Base-by-base conservation (phyloP, 495 filamentous ascomycete species). In the Copromyces sp. region DNA sequence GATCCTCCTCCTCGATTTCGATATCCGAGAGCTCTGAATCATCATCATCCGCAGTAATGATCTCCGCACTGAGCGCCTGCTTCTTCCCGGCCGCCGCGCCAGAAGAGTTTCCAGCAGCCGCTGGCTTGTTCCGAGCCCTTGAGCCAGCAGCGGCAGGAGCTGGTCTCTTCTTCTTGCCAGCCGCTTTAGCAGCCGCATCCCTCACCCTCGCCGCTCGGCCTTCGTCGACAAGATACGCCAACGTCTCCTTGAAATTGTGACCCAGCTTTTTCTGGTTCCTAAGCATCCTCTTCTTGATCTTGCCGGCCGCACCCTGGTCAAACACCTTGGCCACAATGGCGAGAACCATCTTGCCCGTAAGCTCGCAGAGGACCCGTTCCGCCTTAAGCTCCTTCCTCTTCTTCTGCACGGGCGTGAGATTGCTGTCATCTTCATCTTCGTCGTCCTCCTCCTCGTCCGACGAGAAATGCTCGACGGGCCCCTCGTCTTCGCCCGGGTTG, bases 291-390 rank as follows among this genome's bases (percentile, higher is more conserved):
- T 87, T 86, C 69, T 86, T 84, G 32, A 94, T 84, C 72, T 87
- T 85, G 1, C 90, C 90, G 17, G 86, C 86, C 39, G 86, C 79
- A 61, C 53, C 24, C 17, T 85, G 82, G 73, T 97, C 93, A 61
- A 97, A 79, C 20, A 92, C 87, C 45, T 89, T 88, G 9, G 89
- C 93, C 6, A 92, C 84, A 35, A 96, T 88, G 1, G 90, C 90
- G 32, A 96, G 84, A 9, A 97, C 92, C 41, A 95, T 86, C 75
- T 94, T 94, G 45, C 91, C 90, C 6, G 94, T 89, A 3, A 97
- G 84, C 75, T 93, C 91, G 81, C 95, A 98, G 0, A 98, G 85
- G 20, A 89, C 87, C 76, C 94, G 89, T 78, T 98, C 95, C 3
- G 92, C 88, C 44, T 92, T 82, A 16, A 97, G 83, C 69, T 89